Evolutionary conservation across 352 stramenopile genomes (phyloP), one percentile per base, ranked within the genome.

Genomic region (Pythium aquatile): DNA sequence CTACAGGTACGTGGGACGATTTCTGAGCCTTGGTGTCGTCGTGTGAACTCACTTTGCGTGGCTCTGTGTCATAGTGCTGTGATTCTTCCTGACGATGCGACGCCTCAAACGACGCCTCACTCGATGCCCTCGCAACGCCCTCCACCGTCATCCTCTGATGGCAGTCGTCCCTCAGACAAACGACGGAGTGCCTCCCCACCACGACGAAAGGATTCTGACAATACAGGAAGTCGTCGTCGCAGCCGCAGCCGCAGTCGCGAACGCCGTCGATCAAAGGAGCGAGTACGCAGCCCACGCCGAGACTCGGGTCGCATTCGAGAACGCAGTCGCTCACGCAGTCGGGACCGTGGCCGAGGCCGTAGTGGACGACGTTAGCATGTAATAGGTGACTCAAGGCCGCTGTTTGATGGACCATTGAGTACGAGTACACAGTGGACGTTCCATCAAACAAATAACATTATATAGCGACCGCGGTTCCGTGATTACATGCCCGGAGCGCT

Each of bases 1-100:
- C 11, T 95, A 95, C 76, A 88, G 81, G 83, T 91, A 44, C 10
- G 58, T 42, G 5, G 33, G 33, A 14, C 13, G 33, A 39, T 42
- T 16, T 17, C 14, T 16, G 10, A 17, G 10, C 14, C 1, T 42
- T 16, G 37, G 14, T 5, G 40, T 5, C 16, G 8, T 24, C 2
- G 3, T 16, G 28, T 39, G 20, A 20, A 59, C 37, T 54, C 35
- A 62, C 17, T 0, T 61, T 7, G 46, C 37, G 29, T 14, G 26
- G 6, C 17, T 54, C 33, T 46, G 16, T 20, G 16, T 47, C 16
- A 26, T 42, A 67, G 65, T 28, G 68, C 58, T 5, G 48, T 67
- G 46, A 74, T 68, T 48, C 58, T 63, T 24, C 33, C 51, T 5
- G 59, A 48, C 2, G 67, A 59, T 40, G 42, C 59, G 3, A 40